A percentile compares a stretch with the other conserved stretches of the same genome.
These are phyloP conservation scores for Penicillium crystallinum DNA, from an alignment of 495 filamentous ascomycete genomes.

Conservation along the genomic window DNA sequence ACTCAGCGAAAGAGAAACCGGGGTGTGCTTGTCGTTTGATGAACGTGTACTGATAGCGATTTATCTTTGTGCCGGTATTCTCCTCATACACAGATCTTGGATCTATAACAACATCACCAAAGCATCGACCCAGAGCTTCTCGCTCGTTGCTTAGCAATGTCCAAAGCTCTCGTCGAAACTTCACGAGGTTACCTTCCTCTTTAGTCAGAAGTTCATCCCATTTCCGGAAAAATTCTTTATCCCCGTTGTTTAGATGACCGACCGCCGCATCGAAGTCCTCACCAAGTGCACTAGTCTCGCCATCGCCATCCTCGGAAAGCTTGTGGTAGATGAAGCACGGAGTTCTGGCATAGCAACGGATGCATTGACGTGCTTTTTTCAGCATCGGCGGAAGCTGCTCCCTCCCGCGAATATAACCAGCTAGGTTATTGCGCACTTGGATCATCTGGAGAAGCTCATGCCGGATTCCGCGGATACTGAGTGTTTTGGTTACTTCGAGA, in stretches of 20 bases:
- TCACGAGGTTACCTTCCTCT: conserved; percentile 83
- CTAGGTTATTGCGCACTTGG: conserved; percentile 87
- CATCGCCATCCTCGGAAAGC: conserved; percentile 76
- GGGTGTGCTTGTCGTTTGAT: conserved; percentile 55
- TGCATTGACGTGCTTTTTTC: conserved; percentile 68
- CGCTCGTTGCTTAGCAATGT: conserved; percentile 87
- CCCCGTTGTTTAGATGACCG: conserved; percentile 62
- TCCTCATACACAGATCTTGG: conserved; percentile 68
- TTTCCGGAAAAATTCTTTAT: conserved; percentile 81
- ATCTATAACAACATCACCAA: conserved; percentile 69
- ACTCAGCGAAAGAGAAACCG: conserved; percentile 79
- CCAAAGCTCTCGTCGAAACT: conserved; percentile 85
- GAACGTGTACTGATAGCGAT: conserved; percentile 81
- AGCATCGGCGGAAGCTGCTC: conserved; percentile 81
- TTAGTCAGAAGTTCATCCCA: conserved; percentile 93
- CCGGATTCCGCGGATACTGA: conserved; percentile 75
- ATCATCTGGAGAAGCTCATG: conserved; percentile 92
- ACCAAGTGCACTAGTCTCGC: conserved; percentile 70
- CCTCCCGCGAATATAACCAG: conserved; percentile 75
- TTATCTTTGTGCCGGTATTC: conserved; percentile 68
- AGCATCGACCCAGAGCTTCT: conserved; percentile 77
- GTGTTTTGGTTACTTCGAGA: conserved; percentile 79
- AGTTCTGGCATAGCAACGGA: conserved; percentile 78
- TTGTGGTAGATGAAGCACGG: conserved; percentile 94
- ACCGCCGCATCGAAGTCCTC: conserved; percentile 73